Base-by-base conservation (phyloP, 192 early-diverging fungal genomes). In the Entomortierella beljakovae region DNA sequence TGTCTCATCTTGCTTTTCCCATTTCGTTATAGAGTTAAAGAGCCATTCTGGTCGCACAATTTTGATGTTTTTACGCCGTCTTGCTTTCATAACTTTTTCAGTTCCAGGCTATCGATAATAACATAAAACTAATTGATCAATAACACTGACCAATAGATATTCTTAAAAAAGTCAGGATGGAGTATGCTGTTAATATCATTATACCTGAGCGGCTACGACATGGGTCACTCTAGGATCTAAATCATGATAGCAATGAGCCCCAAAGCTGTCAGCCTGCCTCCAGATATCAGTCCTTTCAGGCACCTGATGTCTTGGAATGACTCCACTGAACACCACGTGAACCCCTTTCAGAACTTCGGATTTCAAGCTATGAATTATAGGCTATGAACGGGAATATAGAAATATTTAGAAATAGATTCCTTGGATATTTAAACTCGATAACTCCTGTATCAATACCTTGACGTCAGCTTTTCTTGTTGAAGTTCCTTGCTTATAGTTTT, bases 171-270 rank as follows among this genome's bases (percentile, higher is more conserved):
- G 42, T 23, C 22, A 2, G 32, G 18, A 23, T 32, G 22, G 2
- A 53, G 13, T 10, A 1, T 46, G 25, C 6, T 34, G 15, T 13
- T 2, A 57, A 25, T 2, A 43, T 51, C 16, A 49, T 73, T 60
- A 82, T 87, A 92, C 92, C 71, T 95, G 93, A 6, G 89, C 89
- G 16, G 96, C 94, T 42, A 99, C 89, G 10, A 99, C 84, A 72
- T 99, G 98, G 0, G 98, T 98, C 9, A 94, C 89, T 22, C 79
- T 68, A 6, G 66, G 64, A 22, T 79, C 84, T 18, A 97, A 51
- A 9, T 94, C 88, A 0, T 70, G 69, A 2, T 82, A 88, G 72
- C 95, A 96, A 31, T 71, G 72, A 0, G 96, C 98, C 5, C 98
- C 98, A 87, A 97, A 98, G 20, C 81, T 81, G 35, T 61, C 59